Evolutionary conservation across 306 rosid genomes (phyloP).

Genomic region (Sindora glabra): DNA sequence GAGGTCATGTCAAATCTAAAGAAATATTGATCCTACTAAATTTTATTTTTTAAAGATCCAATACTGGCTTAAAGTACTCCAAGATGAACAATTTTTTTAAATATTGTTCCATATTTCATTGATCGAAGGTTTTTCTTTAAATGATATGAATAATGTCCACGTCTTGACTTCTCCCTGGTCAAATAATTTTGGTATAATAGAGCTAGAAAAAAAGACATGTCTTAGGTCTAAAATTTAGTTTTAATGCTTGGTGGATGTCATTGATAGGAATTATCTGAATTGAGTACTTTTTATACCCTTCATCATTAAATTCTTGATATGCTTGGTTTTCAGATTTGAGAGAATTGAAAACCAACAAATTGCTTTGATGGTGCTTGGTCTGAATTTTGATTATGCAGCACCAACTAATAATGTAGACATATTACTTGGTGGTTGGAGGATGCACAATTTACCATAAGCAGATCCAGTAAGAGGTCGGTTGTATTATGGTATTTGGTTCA

Average conservation of each 20-base stretch:
- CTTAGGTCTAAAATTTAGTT: not conserved
- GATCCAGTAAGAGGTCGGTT: slow-evolving; percentile 72
- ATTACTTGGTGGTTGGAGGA: slow-evolving; percentile 63
- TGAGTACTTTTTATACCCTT: not conserved
- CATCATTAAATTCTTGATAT: not conserved
- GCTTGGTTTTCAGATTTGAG: not conserved
- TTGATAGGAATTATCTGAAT: not conserved
- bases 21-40: not conserved
- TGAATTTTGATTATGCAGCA: not conserved
- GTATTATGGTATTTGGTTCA: slow-evolving; percentile 91
- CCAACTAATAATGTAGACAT: slow-evolving; percentile 9
- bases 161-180: slow-evolving; percentile 14
- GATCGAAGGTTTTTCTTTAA: too few relatives aligned
- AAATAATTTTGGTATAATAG: slow-evolving; percentile 29
- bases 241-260: not conserved
- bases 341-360: slow-evolving; percentile 6
- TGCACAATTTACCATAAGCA: slow-evolving; percentile 73
- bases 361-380: too few relatives aligned
- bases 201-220: slow-evolving; percentile 15
- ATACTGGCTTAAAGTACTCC: too few relatives aligned
- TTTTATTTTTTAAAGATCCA: slow-evolving; percentile 2
- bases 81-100: too few relatives aligned
- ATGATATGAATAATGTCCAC: slow-evolving; percentile 9
- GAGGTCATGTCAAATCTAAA: slow-evolving; percentile 3
- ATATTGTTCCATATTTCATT: too few relatives aligned